Percentiles rank a stretch among this genome's conserved stretches.
Evolutionary conservation across 768 basidiomycete species (phyloP).

Genomic region (Floccularia luteovirens): DNA sequence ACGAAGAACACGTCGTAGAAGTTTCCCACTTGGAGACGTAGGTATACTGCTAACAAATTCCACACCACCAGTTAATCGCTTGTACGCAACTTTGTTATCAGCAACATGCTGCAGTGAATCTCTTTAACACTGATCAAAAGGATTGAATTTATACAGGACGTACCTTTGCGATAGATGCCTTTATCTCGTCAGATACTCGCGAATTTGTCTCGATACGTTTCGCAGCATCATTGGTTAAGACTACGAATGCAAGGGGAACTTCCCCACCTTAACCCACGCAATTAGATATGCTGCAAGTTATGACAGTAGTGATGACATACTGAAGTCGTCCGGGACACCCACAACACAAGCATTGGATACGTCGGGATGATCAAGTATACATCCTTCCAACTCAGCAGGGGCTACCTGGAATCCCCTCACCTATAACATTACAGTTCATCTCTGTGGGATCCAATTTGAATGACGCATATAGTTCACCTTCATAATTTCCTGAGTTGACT

Average conservation of each 20-base stretch:
- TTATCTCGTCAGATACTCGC: slow-evolving; percentile 23
- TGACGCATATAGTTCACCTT: slow-evolving; percentile 18
- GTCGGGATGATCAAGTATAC: slow-evolving; percentile 51
- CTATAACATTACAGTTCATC: slow-evolving; percentile 28
- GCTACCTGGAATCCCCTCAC: slow-evolving; percentile 70
- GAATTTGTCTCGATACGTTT: slow-evolving; percentile 21
- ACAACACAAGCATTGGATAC: slow-evolving; percentile 60
- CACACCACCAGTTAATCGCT: slow-evolving; percentile 52
- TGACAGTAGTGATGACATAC: slow-evolving; percentile 16
- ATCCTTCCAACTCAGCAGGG: slow-evolving; percentile 66
- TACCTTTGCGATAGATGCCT: slow-evolving; percentile 41
- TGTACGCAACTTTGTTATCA: slow-evolving; percentile 47
- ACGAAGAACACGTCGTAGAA: slow-evolving; percentile 39
- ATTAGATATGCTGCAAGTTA: slow-evolving; percentile 1
- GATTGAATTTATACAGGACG: slow-evolving; percentile 1
- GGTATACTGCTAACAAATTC: slow-evolving; percentile 49
- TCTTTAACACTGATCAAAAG: not conserved
- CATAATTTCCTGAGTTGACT: slow-evolving; percentile 31
- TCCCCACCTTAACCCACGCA: slow-evolving; percentile 41
- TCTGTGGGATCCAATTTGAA: not conserved
- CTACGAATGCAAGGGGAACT: slow-evolving; percentile 63
- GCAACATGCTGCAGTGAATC: slow-evolving; percentile 43
- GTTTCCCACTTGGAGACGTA: slow-evolving; percentile 57
- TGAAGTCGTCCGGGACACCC: slow-evolving; percentile 59
- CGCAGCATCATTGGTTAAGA: slow-evolving; percentile 35